Evolutionary conservation across 306 rosid genomes (phyloP), one percentile per base, ranked within the genome.

Genomic region (Prunus padus): DNA sequence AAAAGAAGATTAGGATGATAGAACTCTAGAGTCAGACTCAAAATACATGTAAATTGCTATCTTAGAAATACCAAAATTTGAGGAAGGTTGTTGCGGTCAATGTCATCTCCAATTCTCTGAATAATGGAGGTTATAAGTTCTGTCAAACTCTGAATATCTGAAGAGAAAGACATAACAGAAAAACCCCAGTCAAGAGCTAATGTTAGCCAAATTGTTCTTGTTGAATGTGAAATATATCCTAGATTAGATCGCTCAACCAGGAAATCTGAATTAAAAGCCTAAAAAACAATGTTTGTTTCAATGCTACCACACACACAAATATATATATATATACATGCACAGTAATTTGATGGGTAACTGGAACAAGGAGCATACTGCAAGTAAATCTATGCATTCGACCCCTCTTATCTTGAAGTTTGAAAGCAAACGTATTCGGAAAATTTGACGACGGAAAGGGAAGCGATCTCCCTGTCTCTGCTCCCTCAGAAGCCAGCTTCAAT

Each of bases 351-450:
- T 47, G 51, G 49, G 31, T 73, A 23, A 16, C 31, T 65, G 44
- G 56, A 75, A 69, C 60, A 79, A 60, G 75, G 65, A 72, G 77
- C 89, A 72, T 90, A 93, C 98, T 96, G 46, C 93, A 87, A 64
- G 89, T 81, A 80, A 93, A 93, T 77, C 97, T 88, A 82, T 93
- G 98, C 84, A 91, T 79, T 78, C 93, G 83, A 30, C 97, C 98
- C 79, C 80, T 88, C 76, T 73, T 91, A 79, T 93, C 98, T 82
- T 93, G 89, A 66, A 93, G 49, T 82, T 93, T 93, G 84, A 87
- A 91, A 67, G 96, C 87, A 82, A 89, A 93, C 1, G 83, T 20
- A 67, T 82, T 86, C 0, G 82, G 69, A 81, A 66, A 68, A 81
- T 65, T 73, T 56, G 89, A 31, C 42, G 80, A 50, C 23, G 67